phyloP scores from a whole-genome alignment of 176 grass and related monocot species.

The Saccharum spontaneum region DNA sequence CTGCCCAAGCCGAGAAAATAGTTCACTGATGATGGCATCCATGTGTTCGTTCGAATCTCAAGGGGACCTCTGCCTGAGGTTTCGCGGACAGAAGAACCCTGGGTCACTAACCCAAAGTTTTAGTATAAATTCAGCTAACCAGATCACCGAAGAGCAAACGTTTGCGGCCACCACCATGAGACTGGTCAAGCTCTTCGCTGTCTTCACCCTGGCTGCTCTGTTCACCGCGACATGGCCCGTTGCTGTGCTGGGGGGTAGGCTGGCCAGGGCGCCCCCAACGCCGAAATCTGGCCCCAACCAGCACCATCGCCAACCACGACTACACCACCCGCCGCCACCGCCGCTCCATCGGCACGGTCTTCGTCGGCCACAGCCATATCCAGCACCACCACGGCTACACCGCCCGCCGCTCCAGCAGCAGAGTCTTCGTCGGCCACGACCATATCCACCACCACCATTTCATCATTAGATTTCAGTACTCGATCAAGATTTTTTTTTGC shows the following conservation, averaged over 20 bases:
- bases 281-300: not conserved
- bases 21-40: not conserved
- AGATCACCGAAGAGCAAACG: not conserved
- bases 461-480: not conserved
- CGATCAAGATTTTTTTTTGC: no score
- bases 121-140: slow-evolving; percentile 5
- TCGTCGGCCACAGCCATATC: no score
- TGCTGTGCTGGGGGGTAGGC: not conserved
- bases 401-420: not conserved
- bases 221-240: not conserved
- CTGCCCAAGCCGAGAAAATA: no score
- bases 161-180: not conserved
- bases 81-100: not conserved
- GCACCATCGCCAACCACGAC: no score
- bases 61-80: not conserved
- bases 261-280: not conserved
- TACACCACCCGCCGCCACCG: no score
- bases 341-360: no score
- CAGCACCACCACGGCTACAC: no score
- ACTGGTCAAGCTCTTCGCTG: not conserved
- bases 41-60: not conserved
- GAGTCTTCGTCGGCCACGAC: not conserved
- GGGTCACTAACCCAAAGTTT: not conserved
- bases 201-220: not conserved
- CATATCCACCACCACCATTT: not conserved